Evolutionary conservation across 352 stramenopile species (phyloP).

Genomic region (Pythium vanterpoolii): DNA sequence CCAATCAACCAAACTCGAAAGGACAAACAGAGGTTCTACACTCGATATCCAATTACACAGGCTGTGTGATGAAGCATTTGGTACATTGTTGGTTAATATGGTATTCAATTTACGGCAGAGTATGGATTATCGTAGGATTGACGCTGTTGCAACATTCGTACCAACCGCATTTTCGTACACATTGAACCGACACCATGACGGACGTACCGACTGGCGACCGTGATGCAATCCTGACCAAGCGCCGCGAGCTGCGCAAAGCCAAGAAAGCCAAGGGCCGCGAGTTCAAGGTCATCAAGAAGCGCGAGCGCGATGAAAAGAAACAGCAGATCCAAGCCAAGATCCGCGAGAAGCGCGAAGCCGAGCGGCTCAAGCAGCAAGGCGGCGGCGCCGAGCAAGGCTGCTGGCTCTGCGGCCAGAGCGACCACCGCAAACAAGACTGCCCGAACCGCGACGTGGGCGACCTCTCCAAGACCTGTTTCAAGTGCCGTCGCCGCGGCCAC

Average conservation of each 20-base stretch:
- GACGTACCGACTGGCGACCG: slow-evolving; percentile 8
- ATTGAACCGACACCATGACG: slow-evolving; percentile 13
- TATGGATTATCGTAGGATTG: background rate
- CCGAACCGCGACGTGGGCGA: slow-evolving; percentile 61
- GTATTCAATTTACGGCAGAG: background rate
- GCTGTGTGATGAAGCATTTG: background rate
- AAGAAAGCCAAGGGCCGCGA: slow-evolving; percentile 75
- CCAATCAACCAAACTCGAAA: slow-evolving; percentile 27
- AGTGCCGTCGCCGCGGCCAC: slow-evolving; percentile 77
- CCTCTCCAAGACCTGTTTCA: slow-evolving; percentile 79
- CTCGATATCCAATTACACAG: slow-evolving; percentile 9
- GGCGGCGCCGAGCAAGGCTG: slow-evolving; percentile 41
- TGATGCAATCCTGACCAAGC: slow-evolving; percentile 30
- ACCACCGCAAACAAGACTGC: slow-evolving; percentile 81
- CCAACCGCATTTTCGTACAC: background rate
- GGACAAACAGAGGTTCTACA: slow-evolving; percentile 5
- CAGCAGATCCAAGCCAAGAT: slow-evolving; percentile 75
- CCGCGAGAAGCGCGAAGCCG: slow-evolving; percentile 65
- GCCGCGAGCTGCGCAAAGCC: slow-evolving; percentile 72
- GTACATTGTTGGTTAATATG: no score
- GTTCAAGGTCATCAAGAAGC: slow-evolving; percentile 65
- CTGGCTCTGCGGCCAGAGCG: slow-evolving; percentile 67
- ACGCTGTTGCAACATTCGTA: background rate
- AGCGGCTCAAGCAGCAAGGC: slow-evolving; percentile 20
- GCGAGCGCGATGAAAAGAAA: slow-evolving; percentile 67